Conservation (phyloP, 2,329 filamentous ascomycete species). For the Penicillium sp. region DNA sequence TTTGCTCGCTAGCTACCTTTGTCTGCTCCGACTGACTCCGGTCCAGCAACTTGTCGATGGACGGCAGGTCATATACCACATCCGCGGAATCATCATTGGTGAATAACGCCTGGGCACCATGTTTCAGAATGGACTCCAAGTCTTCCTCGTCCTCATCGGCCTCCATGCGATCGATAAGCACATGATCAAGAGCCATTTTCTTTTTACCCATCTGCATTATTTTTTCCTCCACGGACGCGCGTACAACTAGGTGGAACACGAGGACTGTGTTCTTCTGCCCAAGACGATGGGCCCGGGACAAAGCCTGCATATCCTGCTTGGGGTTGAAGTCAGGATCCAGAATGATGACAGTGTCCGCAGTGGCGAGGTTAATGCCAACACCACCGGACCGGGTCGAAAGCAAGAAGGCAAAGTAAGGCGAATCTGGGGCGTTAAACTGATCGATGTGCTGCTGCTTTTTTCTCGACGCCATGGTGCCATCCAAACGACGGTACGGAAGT, state of each 20-base stretch:
- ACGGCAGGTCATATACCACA: slow-evolving; percentile 74
- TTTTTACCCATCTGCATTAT: slow-evolving; percentile 94
- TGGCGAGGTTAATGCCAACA: slow-evolving; percentile 95
- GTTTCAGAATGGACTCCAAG: slow-evolving; percentile 79
- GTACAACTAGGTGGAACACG: slow-evolving; percentile 91
- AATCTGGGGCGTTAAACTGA: slow-evolving; percentile 81
- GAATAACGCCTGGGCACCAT: slow-evolving; percentile 84
- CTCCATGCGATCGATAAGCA: slow-evolving; percentile 88
- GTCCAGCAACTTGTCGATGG: slow-evolving; percentile 88
- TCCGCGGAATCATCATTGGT: slow-evolving; percentile 65
- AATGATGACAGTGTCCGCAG: slow-evolving; percentile 96
- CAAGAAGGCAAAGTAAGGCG: slow-evolving; percentile 80
- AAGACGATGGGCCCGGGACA: slow-evolving; percentile 91
- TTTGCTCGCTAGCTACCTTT: slow-evolving; percentile 42
- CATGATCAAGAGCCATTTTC: slow-evolving; percentile 94
- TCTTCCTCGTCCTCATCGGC: slow-evolving; percentile 76
- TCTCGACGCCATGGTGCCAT: slow-evolving; percentile 74
- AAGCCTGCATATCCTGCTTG: slow-evolving; percentile 93
- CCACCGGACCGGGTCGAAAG: slow-evolving; percentile 92
- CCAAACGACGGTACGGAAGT: slow-evolving; percentile 72
- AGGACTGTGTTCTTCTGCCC: slow-evolving; percentile 95
- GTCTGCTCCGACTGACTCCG: slow-evolving; percentile 75
- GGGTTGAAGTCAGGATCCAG: slow-evolving; percentile 97
- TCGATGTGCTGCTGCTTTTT: slow-evolving; percentile 95
- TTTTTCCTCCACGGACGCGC: slow-evolving; percentile 84